Percentiles rank a stretch among this genome's conserved stretches.
Evolutionary conservation across 2,329 filamentous ascomycete genomes (phyloP).

Genomic region (Aplosporella prunicola): DNA sequence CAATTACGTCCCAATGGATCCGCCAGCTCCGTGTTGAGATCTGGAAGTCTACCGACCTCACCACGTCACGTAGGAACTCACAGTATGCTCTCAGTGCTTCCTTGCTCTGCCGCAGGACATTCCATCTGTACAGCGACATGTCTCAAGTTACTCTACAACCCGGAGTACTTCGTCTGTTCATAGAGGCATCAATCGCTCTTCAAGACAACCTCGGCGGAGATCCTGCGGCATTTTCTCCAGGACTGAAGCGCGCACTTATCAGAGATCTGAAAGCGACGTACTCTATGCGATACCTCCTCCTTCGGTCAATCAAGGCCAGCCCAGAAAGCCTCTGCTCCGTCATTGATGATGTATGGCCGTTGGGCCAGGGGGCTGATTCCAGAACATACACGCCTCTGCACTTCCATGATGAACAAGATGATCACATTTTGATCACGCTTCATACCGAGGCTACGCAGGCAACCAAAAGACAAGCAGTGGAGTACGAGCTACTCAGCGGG

Average conservation of each 20-base stretch:
- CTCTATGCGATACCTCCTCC: constrained; percentile 28
- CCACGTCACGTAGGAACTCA: constrained; percentile 30
- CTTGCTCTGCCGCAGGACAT: constrained; percentile 46
- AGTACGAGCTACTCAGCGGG: constrained; percentile 41
- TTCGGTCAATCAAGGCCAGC: constrained; percentile 23
- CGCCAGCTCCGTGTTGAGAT: constrained; percentile 37
- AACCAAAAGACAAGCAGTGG: constrained; percentile 27
- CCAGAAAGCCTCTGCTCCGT: constrained; percentile 24
- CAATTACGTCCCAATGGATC: constrained; percentile 43
- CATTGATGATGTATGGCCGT: constrained; percentile 36
- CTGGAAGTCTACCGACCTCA: constrained; percentile 27
- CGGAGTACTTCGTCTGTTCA: constrained; percentile 20
- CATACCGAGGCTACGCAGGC: too few relatives aligned
- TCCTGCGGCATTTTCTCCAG: constrained; percentile 24
- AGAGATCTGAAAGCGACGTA: constrained; percentile 40
- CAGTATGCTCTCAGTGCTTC: constrained; percentile 46
- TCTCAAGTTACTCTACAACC: constrained; percentile 1
- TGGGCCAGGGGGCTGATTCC: constrained; percentile 15
- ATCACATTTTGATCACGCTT: too few relatives aligned
- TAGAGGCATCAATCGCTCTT: constrained; percentile 35
- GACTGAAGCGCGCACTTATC: constrained; percentile 33
- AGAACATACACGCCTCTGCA: constrained; percentile 15
- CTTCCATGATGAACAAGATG: constrained; percentile 22
- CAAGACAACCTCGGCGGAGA: constrained; percentile 39
- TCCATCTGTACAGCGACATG: constrained; percentile 18